Evolutionary conservation across 1,139 yeast species (phyloP), one percentile per base, ranked within the genome.

Genomic region (Yamadazyma blattariae): DNA sequence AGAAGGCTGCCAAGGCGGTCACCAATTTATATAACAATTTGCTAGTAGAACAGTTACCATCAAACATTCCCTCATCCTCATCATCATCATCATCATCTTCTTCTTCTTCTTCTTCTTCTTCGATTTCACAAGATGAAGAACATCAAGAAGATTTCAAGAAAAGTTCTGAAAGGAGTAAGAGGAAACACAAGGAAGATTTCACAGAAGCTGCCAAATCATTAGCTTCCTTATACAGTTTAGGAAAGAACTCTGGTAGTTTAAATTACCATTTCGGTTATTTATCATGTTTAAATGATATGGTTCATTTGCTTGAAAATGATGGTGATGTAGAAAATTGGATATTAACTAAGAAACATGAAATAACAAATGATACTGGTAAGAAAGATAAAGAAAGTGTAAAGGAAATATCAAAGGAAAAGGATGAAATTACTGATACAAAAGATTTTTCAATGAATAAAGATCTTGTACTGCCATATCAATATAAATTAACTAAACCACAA

Each of bases 131-230:
- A 62, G 13, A 40, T 47, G 8, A 21, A 43, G 51, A 7, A 46
- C 43, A 7, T 26, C 42, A 11, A 21, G 12, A 21, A 7, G 24
- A 21, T 6, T 11, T 7, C 6, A 7, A 12, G 5, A 21, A 12
- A 12, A 12, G 24, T 19, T 19, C 12, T 21, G 30, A 35, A 2
- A 15, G 18, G 15, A 15, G 7, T 13, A 23, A 28, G 21, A 28
- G 15, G 5, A 11, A 15, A 19, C 21, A 29, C 24, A 68, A 77
- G 20, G 51, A 60, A 1, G 84, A 79, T 45, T 80, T 80, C 56
- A 74, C 81, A 37, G 62, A 64, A 35, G 86, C 86, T 8, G 86
- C 86, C 21, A 70, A 76, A 39, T 74, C 84, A 3, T 82, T 80
- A 27, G 82, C 86, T 3, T 68, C 80, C 1, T 59, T 80, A 9